phyloP scores from a whole-genome alignment of 257 asterid genomes.

The Asclepias syriaca region DNA sequence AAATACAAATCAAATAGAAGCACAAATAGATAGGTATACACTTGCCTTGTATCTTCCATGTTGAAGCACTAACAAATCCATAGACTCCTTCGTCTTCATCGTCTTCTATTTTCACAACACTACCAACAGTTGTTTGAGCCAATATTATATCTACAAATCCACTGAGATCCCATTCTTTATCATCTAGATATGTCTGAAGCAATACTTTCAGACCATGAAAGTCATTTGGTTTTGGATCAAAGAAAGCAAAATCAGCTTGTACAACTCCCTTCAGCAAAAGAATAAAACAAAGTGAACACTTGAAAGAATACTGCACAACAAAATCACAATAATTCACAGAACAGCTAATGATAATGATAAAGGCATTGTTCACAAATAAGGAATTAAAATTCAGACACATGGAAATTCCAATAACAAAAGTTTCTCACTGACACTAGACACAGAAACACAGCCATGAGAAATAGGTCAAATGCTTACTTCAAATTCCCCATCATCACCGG shows the following conservation, averaged over 20 bases:
- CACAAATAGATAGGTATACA: not conserved
- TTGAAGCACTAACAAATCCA: slow-evolving; percentile 58
- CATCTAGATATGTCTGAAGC: slow-evolving; percentile 68
- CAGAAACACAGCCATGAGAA: not conserved
- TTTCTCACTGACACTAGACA: not conserved
- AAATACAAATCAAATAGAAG: not conserved
- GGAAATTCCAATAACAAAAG: not conserved
- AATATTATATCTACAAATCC: slow-evolving; percentile 79
- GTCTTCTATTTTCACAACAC: slow-evolving; percentile 74
- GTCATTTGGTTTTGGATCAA: slow-evolving; percentile 82
- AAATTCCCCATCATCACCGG: slow-evolving; percentile 43
- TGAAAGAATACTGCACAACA: not conserved
- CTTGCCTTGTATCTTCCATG: slow-evolving; percentile 76
- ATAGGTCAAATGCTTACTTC: slow-evolving; percentile 39
- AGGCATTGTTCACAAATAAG: not conserved
- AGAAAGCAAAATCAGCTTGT: slow-evolving; percentile 90
- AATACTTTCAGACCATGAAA: slow-evolving; percentile 89
- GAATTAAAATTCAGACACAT: not conserved
- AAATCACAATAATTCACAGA: not conserved
- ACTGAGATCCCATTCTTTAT: slow-evolving; percentile 77
- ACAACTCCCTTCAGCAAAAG: slow-evolving; percentile 49
- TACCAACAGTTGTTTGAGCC: slow-evolving; percentile 85
- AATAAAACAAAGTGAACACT: not conserved
- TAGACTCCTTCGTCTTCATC: slow-evolving; percentile 85
- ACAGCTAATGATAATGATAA: not conserved